phyloP scores from a whole-genome alignment of 1,139 yeast genomes.

The Suhomyces anneliseae region DNA sequence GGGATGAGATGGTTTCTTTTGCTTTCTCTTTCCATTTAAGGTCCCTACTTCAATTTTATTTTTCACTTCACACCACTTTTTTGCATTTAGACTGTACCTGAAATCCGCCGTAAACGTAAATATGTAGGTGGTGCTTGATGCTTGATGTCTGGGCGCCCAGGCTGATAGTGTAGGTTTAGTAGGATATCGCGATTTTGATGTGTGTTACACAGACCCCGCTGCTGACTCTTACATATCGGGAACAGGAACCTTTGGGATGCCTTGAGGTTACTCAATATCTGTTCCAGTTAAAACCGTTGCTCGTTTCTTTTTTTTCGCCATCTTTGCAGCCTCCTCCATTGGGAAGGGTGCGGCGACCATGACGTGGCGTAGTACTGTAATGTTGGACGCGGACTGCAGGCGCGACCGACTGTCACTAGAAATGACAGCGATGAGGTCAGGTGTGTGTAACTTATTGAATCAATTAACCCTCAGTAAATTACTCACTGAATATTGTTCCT shows the following conservation, averaged over 20 bases:
- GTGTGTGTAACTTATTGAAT: no score
- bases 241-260: not conserved
- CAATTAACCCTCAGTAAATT: not conserved
- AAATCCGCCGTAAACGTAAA: no score
- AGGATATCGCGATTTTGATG: not conserved
- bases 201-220: no score
- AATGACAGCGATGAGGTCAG: not conserved
- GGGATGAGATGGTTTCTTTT: no score
- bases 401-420: not conserved
- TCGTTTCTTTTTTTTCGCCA: not conserved
- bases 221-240: no score
- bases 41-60: no score
- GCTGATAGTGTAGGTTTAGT: not conserved
- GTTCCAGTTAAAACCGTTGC: not conserved
- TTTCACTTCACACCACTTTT: no score
- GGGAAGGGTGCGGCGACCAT: not conserved
- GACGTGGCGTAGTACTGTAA: not conserved
- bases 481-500: not conserved
- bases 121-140: no score
- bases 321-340: not conserved
- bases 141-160: no score
- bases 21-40: no score
- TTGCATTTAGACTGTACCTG: no score
- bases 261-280: not conserved
- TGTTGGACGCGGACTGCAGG: constrained; percentile 5